These are phyloP conservation scores for Erythrophleum ivorense DNA, from an alignment of 331 rosid species.

Conservation along the genomic window DNA sequence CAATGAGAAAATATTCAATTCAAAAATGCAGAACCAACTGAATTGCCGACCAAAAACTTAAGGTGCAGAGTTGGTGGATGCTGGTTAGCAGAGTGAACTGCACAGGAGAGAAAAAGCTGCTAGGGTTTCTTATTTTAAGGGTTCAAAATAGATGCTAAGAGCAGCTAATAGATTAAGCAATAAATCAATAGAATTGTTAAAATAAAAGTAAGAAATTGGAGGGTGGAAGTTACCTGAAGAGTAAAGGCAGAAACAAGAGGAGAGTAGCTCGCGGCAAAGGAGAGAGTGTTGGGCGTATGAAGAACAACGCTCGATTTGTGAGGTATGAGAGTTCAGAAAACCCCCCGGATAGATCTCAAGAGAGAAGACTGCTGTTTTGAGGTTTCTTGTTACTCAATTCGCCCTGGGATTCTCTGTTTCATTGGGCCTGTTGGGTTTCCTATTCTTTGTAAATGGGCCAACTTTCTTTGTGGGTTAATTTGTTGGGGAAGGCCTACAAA, in stretches of 20 bases:
- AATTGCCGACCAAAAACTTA: background rate
- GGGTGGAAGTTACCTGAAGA: background rate
- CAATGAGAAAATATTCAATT: background rate
- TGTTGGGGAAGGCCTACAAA: background rate
- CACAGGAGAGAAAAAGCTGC: background rate
- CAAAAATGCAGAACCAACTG: background rate
- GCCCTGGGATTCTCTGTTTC: background rate
- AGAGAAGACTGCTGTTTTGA: background rate
- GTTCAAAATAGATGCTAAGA: background rate
- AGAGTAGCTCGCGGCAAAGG: background rate
- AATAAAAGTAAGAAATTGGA: background rate
- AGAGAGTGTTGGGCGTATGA: background rate
- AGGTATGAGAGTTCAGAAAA: background rate
- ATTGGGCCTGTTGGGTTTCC: background rate
- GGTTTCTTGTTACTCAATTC: background rate
- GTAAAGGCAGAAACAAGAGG: background rate
- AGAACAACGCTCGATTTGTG: background rate
- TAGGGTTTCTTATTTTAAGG: constrained; percentile 3
- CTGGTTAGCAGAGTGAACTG: background rate
- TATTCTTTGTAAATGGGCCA: background rate
- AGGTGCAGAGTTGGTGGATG: background rate
- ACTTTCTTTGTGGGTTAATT: background rate
- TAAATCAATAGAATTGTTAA: background rate
- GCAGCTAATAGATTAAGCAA: background rate
- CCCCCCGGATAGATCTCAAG: background rate